Conservation (phyloP, 768 basidiomycete genomes). For the Auriscalpium microsporum region DNA sequence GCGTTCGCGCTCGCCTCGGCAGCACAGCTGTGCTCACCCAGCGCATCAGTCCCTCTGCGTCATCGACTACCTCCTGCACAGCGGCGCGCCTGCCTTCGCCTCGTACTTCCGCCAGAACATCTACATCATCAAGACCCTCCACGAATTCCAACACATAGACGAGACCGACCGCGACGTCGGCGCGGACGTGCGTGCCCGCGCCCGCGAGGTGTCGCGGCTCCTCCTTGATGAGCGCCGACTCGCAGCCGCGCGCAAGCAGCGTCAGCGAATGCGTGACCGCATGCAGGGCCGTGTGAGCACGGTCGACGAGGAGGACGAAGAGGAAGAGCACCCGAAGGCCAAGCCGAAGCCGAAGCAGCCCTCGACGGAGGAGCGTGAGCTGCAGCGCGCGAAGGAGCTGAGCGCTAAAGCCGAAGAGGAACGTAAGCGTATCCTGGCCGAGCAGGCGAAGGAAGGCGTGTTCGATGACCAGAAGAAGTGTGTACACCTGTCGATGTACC, state of each 20-base stretch:
- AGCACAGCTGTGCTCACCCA: neutral
- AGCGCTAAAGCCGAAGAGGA: constrained; percentile 84
- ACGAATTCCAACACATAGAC: constrained; percentile 94
- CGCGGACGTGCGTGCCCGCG: constrained; percentile 89
- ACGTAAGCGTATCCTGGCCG: constrained; percentile 52
- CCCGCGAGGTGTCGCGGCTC: constrained; percentile 92
- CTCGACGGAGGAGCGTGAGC: constrained; percentile 64
- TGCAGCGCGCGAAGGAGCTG: constrained; percentile 72
- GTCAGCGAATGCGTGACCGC: constrained; percentile 84
- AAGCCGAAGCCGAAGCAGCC: constrained; percentile 35
- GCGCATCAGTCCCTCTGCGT: constrained; percentile 71
- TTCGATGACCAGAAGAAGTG: constrained; percentile 76
- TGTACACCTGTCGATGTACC: constrained; percentile 31
- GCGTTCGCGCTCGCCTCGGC: constrained; percentile 10
- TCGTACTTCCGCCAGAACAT: constrained; percentile 94
- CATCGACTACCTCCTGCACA: constrained; percentile 88
- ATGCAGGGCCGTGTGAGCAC: constrained; percentile 52
- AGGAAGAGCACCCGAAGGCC: constrained; percentile 10
- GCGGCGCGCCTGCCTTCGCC: constrained; percentile 92
- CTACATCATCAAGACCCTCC: constrained; percentile 94
- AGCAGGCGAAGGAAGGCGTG: constrained; percentile 62
- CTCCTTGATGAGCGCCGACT: constrained; percentile 75
- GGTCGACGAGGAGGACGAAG: constrained; percentile 29
- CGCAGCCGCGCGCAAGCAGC: constrained; percentile 64
- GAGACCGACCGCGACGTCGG: constrained; percentile 91